Conservation (phyloP, 2,329 filamentous ascomycete genomes). For the Lasiodiplodia sp. region DNA sequence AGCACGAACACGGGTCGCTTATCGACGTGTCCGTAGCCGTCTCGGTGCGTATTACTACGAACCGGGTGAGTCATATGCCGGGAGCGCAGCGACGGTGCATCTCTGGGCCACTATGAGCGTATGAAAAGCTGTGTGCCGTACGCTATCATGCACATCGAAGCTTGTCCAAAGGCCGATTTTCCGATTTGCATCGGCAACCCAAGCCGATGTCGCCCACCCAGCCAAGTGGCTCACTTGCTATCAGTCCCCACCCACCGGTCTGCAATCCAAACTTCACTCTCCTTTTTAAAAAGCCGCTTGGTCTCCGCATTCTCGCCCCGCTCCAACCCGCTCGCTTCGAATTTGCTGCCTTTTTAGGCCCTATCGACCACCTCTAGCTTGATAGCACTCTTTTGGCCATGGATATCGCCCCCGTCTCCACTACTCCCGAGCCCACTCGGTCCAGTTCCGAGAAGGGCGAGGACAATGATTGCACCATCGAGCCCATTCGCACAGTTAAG, state of each 20-base stretch:
- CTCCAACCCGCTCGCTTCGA: background rate
- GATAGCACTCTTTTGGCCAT: background rate
- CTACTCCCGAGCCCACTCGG: background rate
- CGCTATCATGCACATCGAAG: background rate
- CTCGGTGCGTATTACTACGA: slow-evolving; percentile 8
- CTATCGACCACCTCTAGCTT: background rate
- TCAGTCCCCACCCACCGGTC: slow-evolving; percentile 18
- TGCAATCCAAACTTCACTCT: background rate
- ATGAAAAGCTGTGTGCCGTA: background rate
- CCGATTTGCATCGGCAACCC: slow-evolving; percentile 6
- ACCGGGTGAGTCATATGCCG: slow-evolving; percentile 13
- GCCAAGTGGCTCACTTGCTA: background rate
- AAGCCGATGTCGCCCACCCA: slow-evolving; percentile 14
- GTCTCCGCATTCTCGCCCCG: slow-evolving; percentile 2
- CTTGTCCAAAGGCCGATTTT: slow-evolving; percentile 3
- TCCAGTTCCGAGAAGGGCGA: background rate
- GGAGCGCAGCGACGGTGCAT: background rate
- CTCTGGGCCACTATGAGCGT: background rate
- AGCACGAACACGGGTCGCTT: background rate
- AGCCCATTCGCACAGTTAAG: background rate
- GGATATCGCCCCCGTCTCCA: slow-evolving; percentile 1
- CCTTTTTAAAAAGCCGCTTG: slow-evolving; percentile 1
- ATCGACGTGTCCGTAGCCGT: background rate
- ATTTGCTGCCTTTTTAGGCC: background rate
- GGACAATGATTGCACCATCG: background rate